phyloP scores from a whole-genome alignment of 495 filamentous ascomycete genomes.

The Aspergillus homomorphus region DNA sequence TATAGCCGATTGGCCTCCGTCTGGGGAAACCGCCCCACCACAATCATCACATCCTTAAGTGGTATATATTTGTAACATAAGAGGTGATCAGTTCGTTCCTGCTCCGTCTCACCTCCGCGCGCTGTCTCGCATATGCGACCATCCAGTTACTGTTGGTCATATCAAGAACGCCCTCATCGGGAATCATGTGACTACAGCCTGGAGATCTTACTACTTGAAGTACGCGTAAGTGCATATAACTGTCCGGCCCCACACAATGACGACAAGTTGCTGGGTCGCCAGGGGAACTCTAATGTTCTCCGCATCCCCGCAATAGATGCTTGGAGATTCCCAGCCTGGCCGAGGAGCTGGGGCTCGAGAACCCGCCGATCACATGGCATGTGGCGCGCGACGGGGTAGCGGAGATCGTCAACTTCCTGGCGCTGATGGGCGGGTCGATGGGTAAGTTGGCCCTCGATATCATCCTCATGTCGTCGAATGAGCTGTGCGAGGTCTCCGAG shows the following conservation, averaged over 20 bases:
- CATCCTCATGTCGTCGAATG: conserved; percentile 55
- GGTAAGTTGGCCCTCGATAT: conserved; percentile 53
- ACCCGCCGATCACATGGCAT: conserved; percentile 47
- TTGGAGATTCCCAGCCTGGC: too few species aligned
- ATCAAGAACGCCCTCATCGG: too few species aligned
- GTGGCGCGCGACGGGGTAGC: conserved; percentile 47
- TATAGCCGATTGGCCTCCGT: neutral
- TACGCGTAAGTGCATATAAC: neutral
- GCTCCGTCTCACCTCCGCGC: too few species aligned
- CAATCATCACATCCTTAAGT: too few species aligned
- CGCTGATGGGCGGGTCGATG: conserved; percentile 46
- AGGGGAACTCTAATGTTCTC: neutral
- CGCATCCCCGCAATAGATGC: neutral
- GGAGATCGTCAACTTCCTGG: conserved; percentile 49
- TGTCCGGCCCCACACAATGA: neutral
- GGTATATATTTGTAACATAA: too few species aligned
- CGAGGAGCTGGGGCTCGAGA: conserved; percentile 34
- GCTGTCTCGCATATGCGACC: too few species aligned
- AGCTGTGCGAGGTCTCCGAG: conserved; percentile 52
- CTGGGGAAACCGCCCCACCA: too few species aligned
- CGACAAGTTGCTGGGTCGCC: too few species aligned
- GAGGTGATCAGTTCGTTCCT: too few species aligned
- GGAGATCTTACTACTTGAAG: too few species aligned
- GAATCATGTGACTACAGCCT: too few species aligned
- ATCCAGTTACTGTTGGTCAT: too few species aligned